Evolutionary conservation across 495 filamentous ascomycete species (phyloP).

Genomic region (Talaromyces thailandensis): DNA sequence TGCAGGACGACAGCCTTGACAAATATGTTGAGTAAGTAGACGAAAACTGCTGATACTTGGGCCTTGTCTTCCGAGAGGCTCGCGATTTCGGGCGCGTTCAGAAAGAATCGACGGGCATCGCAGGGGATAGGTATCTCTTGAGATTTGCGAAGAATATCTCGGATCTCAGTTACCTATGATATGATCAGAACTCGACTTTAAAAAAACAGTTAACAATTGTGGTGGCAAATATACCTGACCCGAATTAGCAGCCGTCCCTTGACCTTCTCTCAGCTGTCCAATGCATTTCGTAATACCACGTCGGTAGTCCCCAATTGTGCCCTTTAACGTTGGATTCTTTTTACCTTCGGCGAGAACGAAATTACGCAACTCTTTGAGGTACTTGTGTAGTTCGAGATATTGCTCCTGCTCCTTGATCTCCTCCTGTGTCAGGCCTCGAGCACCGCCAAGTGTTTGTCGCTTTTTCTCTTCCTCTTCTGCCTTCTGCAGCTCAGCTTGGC

Average conservation of each 20-base stretch:
- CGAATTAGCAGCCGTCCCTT: constrained; percentile 45
- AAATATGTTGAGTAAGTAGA: constrained; percentile 80
- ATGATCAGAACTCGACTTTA: background rate
- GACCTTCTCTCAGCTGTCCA: constrained; percentile 62
- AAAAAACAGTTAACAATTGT: background rate
- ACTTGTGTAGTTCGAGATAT: constrained; percentile 62
- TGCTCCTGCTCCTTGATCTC: constrained; percentile 41
- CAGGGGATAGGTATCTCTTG: constrained; percentile 5
- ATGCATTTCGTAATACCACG: constrained; percentile 60
- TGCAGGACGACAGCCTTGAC: constrained; percentile 69
- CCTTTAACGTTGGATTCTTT: constrained; percentile 48
- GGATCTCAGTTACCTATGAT: constrained; percentile 2
- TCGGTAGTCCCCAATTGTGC: constrained; percentile 63
- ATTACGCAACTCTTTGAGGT: constrained; percentile 62
- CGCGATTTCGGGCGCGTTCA: constrained; percentile 44
- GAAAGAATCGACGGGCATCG: constrained; percentile 60
- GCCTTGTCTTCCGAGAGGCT: constrained; percentile 34
- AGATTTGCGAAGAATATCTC: constrained; percentile 6
- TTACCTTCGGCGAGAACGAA: constrained; percentile 39
- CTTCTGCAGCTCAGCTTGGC: constrained; percentile 14
- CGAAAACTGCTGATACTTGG: constrained; percentile 57
- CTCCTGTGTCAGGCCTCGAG: constrained; percentile 15
- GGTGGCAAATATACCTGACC: constrained; percentile 25
- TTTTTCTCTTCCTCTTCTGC: constrained; percentile 20
- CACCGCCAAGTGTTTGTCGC: constrained; percentile 22